Base-by-base conservation (phyloP, 2,329 filamentous ascomycete genomes). In the Trichophyton verrucosum region DNA sequence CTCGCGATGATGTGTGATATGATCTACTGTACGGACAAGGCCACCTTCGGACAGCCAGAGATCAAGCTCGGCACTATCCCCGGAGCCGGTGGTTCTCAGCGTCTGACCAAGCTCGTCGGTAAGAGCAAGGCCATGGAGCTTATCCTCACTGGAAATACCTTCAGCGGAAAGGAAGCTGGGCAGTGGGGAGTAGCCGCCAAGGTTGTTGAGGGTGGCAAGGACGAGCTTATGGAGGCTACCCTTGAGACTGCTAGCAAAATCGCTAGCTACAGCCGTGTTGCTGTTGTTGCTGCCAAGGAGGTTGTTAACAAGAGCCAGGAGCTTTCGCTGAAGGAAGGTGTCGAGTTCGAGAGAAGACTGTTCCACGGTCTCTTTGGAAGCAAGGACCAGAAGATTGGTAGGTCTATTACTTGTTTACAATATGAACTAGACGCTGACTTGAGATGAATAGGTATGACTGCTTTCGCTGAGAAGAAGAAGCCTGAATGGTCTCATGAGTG, bases 241-340 rank as follows among this genome's bases (percentile, higher is more conserved):
- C 73, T 96, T 63, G 84, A 86, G 71, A 92, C 90, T 17, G 94
- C 94, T 1, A 89, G 88, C 79, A 91, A 84, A 59, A 96, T 99
- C 76, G 91, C 94, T 0, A 78, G 87, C 0, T 90, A 94, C 75
- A 91, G 88, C 59, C 84, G 82, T 71, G 86, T 99, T n/a, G 88
- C 92, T 1, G 84, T 95, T 62, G 85, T 90, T 77, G 94, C 88
- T 9, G 87, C 84, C 61, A 99, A 99, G 81, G 94, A 99, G 80
- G 92, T 94, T n/a, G 92, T 99, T 61, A 96, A 97, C 74, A 97
- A 96, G 85, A 96, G 91, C 74, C 91, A 97, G 80, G 94, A 99
- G 68, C 76, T 96, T 67, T 81, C 86, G 2, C 77, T 99, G 62
- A 80, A 88, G 67, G 94, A 97, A 70, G 94, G 94, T 13, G 88